phyloP scores from a whole-genome alignment of 371 early-diverging fungal genomes.

The Mucor circinelloides region DNA sequence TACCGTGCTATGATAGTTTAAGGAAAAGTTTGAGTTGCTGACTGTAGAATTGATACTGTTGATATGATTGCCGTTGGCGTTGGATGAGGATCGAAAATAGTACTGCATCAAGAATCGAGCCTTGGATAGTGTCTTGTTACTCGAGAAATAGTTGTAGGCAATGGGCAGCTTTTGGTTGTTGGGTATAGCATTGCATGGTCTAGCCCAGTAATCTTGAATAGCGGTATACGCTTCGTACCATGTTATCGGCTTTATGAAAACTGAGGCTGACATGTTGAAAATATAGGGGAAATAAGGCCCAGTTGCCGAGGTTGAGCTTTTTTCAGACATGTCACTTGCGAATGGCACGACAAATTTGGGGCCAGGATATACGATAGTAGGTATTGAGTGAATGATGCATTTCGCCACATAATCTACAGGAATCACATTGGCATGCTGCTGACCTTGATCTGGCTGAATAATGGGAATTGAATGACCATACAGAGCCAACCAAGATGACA shows the following conservation, averaged over 20 bases:
- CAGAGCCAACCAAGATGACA: conserved; percentile 36
- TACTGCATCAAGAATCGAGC: conserved; percentile 33
- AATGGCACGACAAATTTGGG: conserved; percentile 21
- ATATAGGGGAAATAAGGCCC: conserved; percentile 22
- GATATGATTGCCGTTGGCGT: background rate
- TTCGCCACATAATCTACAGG: conserved; percentile 44
- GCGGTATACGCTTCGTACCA: conserved; percentile 30
- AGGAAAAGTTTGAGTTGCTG: background rate
- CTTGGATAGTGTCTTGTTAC: conserved; percentile 24
- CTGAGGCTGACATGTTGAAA: conserved; percentile 19
- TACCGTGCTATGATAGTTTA: background rate
- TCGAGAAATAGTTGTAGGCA: conserved; percentile 23
- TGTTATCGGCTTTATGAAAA: conserved; percentile 1
- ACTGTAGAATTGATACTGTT: background rate
- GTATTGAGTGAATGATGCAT: conserved; percentile 22
- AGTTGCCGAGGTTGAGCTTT: background rate
- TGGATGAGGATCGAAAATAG: conserved; percentile 22
- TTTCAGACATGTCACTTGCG: conserved; percentile 6
- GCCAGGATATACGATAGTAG: conserved; percentile 18
- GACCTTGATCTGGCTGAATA: conserved; percentile 30
- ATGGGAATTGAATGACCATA: conserved; percentile 24
- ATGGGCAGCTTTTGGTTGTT: conserved; percentile 12
- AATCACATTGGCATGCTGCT: conserved; percentile 28
- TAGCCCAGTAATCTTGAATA: conserved; percentile 33
- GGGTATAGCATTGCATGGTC: conserved; percentile 17